Evolutionary conservation across 2,329 filamentous ascomycete species (phyloP).

Genomic region (Aspergillus nomiae): DNA sequence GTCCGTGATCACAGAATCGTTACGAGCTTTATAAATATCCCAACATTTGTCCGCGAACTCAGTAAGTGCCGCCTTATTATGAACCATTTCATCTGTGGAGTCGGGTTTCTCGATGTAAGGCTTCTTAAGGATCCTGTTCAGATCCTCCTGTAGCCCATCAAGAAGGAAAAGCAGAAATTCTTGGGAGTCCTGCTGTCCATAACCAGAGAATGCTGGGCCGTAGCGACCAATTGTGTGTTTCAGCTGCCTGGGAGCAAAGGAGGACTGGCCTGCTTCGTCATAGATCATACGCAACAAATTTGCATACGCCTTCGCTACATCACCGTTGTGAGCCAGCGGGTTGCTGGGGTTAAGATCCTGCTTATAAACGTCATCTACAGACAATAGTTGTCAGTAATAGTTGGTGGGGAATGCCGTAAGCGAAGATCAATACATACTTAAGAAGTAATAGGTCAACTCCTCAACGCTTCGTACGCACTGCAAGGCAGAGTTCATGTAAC

Average conservation of each 20-base stretch:
- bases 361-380: conserved; percentile 64
- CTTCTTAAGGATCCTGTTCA: conserved; percentile 92
- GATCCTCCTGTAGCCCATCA: conserved; percentile 90
- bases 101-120: conserved; percentile 98
- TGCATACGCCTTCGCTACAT: conserved; percentile 83
- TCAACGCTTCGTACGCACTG: conserved; percentile 94
- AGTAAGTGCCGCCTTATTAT: conserved; percentile 75
- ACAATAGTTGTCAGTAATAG: conserved; percentile 2
- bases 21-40: conserved; percentile 86
- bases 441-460: conserved; percentile 89
- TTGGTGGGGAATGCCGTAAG: background rate
- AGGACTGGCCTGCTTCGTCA: conserved; percentile 64
- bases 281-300: conserved; percentile 78
- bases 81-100: conserved; percentile 93
- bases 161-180: conserved; percentile 95
- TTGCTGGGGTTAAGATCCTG: conserved; percentile 83
- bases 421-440: conserved; percentile 46
- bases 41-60: conserved; percentile 86
- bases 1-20: conserved; percentile 93
- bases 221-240: conserved; percentile 80
- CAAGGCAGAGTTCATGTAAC: conserved; percentile 98
- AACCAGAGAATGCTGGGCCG: conserved; percentile 85
- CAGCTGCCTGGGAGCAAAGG: conserved; percentile 77
- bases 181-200: conserved; percentile 95
- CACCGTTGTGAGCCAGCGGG: conserved; percentile 79